phyloP scores from a whole-genome alignment of 768 basidiomycete genomes.

The Boletus bicolor region DNA sequence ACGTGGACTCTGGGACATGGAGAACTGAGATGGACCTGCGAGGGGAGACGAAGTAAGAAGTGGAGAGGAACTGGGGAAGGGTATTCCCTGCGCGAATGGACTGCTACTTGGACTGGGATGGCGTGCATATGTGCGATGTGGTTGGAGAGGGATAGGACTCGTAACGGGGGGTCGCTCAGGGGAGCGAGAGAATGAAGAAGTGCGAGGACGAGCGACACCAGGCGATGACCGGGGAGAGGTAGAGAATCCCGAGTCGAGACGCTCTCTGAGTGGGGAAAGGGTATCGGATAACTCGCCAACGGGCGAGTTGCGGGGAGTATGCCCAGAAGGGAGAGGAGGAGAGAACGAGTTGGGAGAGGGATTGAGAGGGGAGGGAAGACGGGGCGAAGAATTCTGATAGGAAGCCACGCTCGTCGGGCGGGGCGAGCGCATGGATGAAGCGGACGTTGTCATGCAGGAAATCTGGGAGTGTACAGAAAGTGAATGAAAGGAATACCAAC shows the following conservation, averaged over 20 bases:
- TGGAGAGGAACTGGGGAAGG: conserved; percentile 13
- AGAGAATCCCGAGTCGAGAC: not conserved
- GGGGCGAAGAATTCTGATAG: conserved; percentile 12
- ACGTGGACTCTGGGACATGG: not conserved
- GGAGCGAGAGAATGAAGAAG: conserved; percentile 16
- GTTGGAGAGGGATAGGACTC: not conserved
- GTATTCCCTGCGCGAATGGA: conserved; percentile 9
- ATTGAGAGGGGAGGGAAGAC: conserved; percentile 26
- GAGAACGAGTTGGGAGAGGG: conserved; percentile 13
- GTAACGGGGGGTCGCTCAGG: conserved; percentile 14
- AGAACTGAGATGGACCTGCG: not conserved
- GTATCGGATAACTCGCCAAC: conserved; percentile 12
- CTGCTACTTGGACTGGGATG: conserved; percentile 10
- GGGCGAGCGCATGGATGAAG: conserved; percentile 9
- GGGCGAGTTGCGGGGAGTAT: conserved; percentile 8
- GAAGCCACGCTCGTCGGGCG: conserved; percentile 8
- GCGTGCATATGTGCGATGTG: conserved; percentile 1
- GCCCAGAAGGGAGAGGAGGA: not conserved
- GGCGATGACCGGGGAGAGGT: conserved; percentile 3
- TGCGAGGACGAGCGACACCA: not conserved
- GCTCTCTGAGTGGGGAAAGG: conserved; percentile 20
- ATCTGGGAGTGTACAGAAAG: not conserved
- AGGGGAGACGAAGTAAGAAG: conserved; percentile 11
- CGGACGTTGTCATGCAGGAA: conserved; percentile 2
- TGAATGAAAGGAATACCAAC: conserved; percentile 4